Evolutionary conservation across 495 filamentous ascomycete genomes (phyloP).

Genomic region (Clohesyomyces aquaticus): DNA sequence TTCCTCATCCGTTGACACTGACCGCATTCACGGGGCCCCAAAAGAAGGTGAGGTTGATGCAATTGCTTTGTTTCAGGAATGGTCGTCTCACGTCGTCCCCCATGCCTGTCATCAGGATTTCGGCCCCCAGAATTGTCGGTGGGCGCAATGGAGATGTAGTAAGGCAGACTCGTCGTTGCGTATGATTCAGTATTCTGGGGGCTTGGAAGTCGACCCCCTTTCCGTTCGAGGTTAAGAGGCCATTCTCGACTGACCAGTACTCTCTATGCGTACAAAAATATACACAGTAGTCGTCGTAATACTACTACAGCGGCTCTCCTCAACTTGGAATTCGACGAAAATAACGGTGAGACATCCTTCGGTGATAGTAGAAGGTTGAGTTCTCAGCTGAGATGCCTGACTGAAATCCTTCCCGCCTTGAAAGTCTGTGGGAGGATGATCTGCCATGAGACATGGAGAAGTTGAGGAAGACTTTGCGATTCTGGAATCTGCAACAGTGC

Average conservation of each 20-base stretch:
- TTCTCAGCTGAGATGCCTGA: neutral
- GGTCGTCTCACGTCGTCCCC: slow-evolving; percentile 26
- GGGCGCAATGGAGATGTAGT: slow-evolving; percentile 10
- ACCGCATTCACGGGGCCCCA: neutral
- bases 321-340: neutral
- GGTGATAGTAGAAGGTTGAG: neutral
- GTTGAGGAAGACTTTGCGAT: neutral
- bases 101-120: slow-evolving; percentile 24
- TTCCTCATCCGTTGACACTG: neutral
- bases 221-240: neutral
- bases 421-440: neutral
- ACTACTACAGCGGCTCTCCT: neutral
- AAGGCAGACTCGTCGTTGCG: slow-evolving; percentile 31
- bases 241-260: neutral
- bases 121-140: slow-evolving; percentile 13
- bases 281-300: neutral
- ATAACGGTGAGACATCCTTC: slow-evolving; percentile 12
- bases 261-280: slow-evolving; percentile 13
- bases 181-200: neutral
- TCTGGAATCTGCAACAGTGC: neutral
- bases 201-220: slow-evolving; percentile 5
- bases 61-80: slow-evolving; percentile 26
- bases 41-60: neutral
- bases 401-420: neutral
- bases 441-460: neutral